Conservation (phyloP, 2,329 filamentous ascomycete species). For the Akanthomyces muscarius region DNA sequence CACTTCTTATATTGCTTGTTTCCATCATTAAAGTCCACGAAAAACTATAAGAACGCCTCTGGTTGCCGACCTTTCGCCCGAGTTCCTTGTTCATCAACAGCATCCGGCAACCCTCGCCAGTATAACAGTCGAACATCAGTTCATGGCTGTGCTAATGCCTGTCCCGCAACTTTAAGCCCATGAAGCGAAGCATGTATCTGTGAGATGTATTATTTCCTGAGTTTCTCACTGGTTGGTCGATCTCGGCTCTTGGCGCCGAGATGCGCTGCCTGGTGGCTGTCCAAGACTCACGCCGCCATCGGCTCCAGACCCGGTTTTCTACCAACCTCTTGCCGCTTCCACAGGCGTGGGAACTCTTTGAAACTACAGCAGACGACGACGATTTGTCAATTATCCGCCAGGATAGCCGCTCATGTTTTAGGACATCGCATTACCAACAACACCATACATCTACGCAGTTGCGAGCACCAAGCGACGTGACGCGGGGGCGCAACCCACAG, state of each 20-base stretch:
- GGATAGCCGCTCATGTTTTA: no score
- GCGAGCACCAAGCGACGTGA: neutral
- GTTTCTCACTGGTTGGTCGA: neutral
- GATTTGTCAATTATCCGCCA: neutral
- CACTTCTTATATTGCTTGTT: no score
- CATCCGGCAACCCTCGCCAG: neutral
- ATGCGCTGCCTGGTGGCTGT: neutral
- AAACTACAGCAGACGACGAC: neutral
- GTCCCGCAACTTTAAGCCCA: neutral
- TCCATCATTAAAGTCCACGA: no score
- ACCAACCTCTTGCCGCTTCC: neutral
- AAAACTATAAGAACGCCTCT: neutral
- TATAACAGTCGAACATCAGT: neutral
- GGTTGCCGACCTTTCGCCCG: neutral
- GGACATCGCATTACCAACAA: neutral
- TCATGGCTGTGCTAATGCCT: neutral
- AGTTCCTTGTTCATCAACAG: neutral
- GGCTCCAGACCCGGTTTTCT: conserved; percentile 14
- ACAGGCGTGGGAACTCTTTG: neutral
- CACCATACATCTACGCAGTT: neutral
- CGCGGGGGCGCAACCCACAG: neutral
- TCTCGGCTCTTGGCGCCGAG: neutral
- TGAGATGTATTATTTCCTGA: neutral
- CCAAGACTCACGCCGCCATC: conserved; percentile 8
- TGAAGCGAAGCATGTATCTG: neutral